Base-by-base conservation (phyloP, 139 green algal genomes). In the Coccomyxa sp. region DNA sequence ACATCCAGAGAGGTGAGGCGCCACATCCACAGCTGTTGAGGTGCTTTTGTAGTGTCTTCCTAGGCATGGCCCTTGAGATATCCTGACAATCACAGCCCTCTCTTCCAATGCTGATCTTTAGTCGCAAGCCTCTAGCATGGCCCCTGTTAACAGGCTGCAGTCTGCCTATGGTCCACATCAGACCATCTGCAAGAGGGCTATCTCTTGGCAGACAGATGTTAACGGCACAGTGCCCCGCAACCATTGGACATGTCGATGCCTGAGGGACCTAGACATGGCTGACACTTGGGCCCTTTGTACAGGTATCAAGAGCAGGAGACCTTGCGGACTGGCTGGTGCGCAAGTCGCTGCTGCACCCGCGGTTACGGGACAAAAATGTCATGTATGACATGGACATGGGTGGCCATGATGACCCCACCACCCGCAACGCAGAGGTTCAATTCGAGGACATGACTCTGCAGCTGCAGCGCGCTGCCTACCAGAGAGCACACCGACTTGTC, bases 301-400 rank as follows among this genome's bases (percentile, higher is more conserved):
- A 85, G 81, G 82, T 93, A 35, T 44, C 83, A 27, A 79, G 54
- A 6, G 90, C 90, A 0, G 84, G 84, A 16, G 79, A 87, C 44
- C 81, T 94, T 73, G 88, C 89, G 27, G 81, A 86, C 27, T 93
- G 82, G 78, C 82, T 94, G 68, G 89, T 92, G 24, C 39, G 80
- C 39, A 68, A 87, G 44, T 92, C 87, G 31, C 83, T 77, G 44
- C 81, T 92, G 75, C 82, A 93, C 81, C 90, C 90, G 7, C 77
- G 70, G 31, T 85, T 85, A 37, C 64, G 82, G 1, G 72, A 88
- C 73, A 68, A 71, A 0, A 35, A 78, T 7, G 50, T 93, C 55
- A 39, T 69, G 55, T 55, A 79, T 27, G 76, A 84, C 74, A 82
- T 92, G 78, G 8, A 16, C 12, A 77, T 87, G 58, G 84, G 84